Conservation (phyloP, 768 basidiomycete genomes). For the Termitomyces sp. region DNA sequence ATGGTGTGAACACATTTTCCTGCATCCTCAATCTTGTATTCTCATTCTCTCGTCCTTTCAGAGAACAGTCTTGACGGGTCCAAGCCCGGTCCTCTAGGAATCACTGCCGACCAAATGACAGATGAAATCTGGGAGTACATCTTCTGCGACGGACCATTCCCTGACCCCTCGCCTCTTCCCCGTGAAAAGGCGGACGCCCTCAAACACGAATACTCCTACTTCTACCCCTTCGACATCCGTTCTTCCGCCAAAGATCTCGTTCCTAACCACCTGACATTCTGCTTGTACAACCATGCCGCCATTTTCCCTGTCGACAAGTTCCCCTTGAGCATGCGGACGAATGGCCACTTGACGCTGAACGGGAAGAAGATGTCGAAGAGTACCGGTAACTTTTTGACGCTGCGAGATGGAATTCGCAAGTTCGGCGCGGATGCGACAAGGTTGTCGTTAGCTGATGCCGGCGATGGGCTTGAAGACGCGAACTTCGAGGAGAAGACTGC, state of each 20-base stretch:
- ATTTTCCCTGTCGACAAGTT: slow-evolving; percentile 88
- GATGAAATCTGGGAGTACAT: slow-evolving; percentile 98
- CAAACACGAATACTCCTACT: slow-evolving; percentile 91
- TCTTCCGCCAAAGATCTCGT: slow-evolving; percentile 98
- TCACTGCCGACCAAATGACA: slow-evolving; percentile 89
- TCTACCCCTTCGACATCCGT: slow-evolving; percentile 97
- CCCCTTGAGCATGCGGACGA: slow-evolving; percentile 90
- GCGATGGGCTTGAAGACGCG: slow-evolving; percentile 96
- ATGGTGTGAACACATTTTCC: slow-evolving; percentile 49
- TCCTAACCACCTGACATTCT: slow-evolving; percentile 92
- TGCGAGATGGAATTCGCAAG: slow-evolving; percentile 85
- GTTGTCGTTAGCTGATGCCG: slow-evolving; percentile 90
- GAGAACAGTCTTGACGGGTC: slow-evolving; percentile 74
- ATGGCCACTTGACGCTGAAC: slow-evolving; percentile 95
- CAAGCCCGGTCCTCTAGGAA: slow-evolving; percentile 74
- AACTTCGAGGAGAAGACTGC: slow-evolving; percentile 99
- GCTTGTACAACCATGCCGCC: slow-evolving; percentile 92
- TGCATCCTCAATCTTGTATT: not conserved
- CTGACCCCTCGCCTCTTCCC: slow-evolving; percentile 56
- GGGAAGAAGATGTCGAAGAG: slow-evolving; percentile 99
- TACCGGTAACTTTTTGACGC: slow-evolving; percentile 91
- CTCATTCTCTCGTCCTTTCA: slow-evolving; percentile 19
- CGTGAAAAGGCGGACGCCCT: slow-evolving; percentile 78
- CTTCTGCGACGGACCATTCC: slow-evolving; percentile 74
- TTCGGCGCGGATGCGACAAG: slow-evolving; percentile 96